phyloP scores from a whole-genome alignment of 352 stramenopile genomes.

The Blastocystis sp. region DNA sequence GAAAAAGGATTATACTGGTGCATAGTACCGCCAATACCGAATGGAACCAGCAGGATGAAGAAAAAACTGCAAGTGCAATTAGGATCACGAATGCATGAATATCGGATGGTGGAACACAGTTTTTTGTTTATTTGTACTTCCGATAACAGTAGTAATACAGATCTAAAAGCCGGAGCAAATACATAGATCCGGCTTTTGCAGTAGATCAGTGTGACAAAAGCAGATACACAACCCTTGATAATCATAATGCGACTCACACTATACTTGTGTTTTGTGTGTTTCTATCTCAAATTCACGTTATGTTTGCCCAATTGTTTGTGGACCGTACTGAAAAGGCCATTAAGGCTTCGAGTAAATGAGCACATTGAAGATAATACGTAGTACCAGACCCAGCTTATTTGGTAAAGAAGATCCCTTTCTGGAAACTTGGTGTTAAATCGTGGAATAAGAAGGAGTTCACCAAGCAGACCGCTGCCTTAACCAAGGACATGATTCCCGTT shows the following conservation, averaged over 20 bases:
- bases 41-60: too few relatives aligned
- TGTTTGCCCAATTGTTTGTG: slow-evolving; percentile 41
- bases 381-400: slow-evolving; percentile 11
- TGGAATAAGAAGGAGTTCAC: slow-evolving; percentile 23
- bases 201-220: too few relatives aligned
- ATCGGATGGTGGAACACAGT: too few relatives aligned
- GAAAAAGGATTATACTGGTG: too few relatives aligned
- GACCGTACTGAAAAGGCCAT: background rate
- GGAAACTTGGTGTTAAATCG: slow-evolving; percentile 14
- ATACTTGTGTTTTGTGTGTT: slow-evolving; percentile 45
- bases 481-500: slow-evolving; percentile 6
- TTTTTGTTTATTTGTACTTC: too few relatives aligned
- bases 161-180: too few relatives aligned
- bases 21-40: too few relatives aligned
- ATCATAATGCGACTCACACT: background rate
- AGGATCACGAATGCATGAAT: too few relatives aligned
- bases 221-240: background rate
- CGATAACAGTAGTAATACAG: too few relatives aligned
- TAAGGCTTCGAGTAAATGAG: background rate
- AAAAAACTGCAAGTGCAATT: too few relatives aligned
- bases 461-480: background rate
- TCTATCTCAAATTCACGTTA: slow-evolving; percentile 26
- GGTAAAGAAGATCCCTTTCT: slow-evolving; percentile 42
- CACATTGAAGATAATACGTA: background rate
- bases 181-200: too few relatives aligned